Conservation (phyloP, 148 eudicot species). For the Vaccinium vitisidaea region DNA sequence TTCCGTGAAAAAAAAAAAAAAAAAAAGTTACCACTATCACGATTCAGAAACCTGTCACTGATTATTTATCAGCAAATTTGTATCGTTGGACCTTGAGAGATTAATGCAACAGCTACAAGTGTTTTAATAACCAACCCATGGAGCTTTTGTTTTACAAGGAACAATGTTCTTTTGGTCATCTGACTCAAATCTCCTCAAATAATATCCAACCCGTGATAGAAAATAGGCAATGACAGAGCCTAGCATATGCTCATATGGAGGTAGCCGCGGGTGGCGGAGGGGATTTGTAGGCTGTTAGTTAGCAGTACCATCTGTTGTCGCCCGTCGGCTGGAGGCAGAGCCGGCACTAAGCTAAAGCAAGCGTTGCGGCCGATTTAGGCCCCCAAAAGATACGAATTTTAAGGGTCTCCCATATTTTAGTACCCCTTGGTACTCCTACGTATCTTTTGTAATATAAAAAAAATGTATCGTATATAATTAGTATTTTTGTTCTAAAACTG, state of each 20-base stretch:
- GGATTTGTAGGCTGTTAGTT: constrained; percentile 18
- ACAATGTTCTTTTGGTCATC: not conserved
- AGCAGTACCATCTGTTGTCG: constrained; percentile 19
- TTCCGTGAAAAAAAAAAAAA: not conserved
- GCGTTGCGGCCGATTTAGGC: too few species aligned
- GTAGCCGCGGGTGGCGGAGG: constrained; percentile 12
- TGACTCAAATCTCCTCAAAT: not conserved
- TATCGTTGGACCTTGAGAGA: not conserved
- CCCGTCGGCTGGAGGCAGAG: not conserved
- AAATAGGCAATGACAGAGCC: not conserved
- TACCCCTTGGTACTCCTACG: too few species aligned
- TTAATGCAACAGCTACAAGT: not conserved
- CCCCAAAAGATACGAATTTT: too few species aligned
- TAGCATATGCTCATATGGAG: not conserved
- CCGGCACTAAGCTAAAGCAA: too few species aligned
- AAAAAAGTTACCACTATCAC: not conserved
- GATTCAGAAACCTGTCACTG: not conserved
- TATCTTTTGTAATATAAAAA: too few species aligned
- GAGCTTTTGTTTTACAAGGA: not conserved
- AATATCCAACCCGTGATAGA: not conserved
- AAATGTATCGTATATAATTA: too few species aligned
- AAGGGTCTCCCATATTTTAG: too few species aligned
- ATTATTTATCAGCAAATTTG: not conserved
- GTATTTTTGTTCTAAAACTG: too few species aligned
- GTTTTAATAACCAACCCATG: not conserved